These are phyloP conservation scores for Boletus insuetus DNA, from an alignment of 768 basidiomycete species.

Conservation along the genomic window DNA sequence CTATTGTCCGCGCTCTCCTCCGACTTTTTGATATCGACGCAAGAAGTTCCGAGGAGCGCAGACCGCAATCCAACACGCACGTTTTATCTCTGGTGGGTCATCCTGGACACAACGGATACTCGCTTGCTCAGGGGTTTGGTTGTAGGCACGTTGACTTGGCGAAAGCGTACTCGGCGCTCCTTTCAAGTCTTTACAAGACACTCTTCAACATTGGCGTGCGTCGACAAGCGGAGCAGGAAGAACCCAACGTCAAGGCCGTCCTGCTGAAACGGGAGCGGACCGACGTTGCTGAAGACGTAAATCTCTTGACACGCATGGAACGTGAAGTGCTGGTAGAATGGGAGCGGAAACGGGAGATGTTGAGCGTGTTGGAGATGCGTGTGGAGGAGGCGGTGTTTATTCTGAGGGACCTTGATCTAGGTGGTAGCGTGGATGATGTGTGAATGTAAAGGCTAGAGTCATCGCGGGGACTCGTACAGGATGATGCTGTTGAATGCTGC, in stretches of 20 bases:
- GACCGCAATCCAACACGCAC: constrained; percentile 88
- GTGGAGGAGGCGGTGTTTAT: constrained; percentile 90
- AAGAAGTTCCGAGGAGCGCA: constrained; percentile 89
- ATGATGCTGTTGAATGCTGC: no score
- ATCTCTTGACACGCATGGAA: constrained; percentile 69
- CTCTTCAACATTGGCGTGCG: constrained; percentile 81
- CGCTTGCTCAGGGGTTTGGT: background rate
- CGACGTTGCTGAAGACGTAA: constrained; percentile 78
- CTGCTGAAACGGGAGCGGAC: constrained; percentile 77
- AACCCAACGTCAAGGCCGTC: constrained; percentile 63
- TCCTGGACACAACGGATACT: background rate
- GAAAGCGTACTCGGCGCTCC: constrained; percentile 75
- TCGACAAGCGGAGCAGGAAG: constrained; percentile 69
- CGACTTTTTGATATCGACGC: constrained; percentile 82
- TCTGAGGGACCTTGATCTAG: constrained; percentile 68
- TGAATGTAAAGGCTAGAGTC: constrained; percentile 4
- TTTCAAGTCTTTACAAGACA: constrained; percentile 84
- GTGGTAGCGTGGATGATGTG: constrained; percentile 47
- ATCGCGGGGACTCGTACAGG: no score
- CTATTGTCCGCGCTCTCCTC: constrained; percentile 75
- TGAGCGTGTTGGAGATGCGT: constrained; percentile 78
- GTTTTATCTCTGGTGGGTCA: constrained; percentile 83
- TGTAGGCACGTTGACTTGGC: constrained; percentile 85
- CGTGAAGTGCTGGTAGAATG: constrained; percentile 70
- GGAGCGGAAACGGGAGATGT: constrained; percentile 69